These are phyloP conservation scores for Turnera subulata DNA, from an alignment of 345 rosid genomes.

Conservation along the genomic window DNA sequence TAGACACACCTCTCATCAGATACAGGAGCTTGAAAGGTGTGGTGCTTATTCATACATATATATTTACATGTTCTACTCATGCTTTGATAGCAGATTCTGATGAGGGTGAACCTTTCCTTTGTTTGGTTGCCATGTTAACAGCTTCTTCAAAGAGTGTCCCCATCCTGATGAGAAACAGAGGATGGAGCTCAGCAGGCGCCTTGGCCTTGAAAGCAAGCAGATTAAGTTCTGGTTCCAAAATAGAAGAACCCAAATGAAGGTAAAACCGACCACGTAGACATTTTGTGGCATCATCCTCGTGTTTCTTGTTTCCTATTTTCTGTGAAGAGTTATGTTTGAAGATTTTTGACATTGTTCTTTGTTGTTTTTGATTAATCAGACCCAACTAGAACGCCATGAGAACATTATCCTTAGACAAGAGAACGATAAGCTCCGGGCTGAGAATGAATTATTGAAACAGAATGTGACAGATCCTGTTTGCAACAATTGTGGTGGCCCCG, in stretches of 20 bases:
- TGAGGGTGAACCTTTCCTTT: neutral
- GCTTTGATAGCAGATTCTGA: no score
- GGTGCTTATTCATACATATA: neutral
- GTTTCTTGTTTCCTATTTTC: neutral
- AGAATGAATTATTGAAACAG: slow-evolving; percentile 48
- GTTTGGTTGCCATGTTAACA: slow-evolving; percentile 16
- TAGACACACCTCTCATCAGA: slow-evolving; percentile 68
- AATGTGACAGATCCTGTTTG: slow-evolving; percentile 48
- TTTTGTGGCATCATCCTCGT: neutral
- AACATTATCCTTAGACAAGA: slow-evolving; percentile 56
- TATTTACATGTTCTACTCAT: no score
- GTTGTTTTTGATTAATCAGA: slow-evolving; percentile 35
- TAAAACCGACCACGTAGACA: slow-evolving; percentile 8
- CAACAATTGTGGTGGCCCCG: slow-evolving; percentile 61
- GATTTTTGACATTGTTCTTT: neutral
- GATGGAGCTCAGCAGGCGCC: slow-evolving; percentile 45
- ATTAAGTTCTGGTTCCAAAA: slow-evolving; percentile 87
- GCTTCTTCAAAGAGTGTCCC: slow-evolving; percentile 63
- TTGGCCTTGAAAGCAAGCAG: slow-evolving; percentile 51
- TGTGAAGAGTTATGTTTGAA: neutral
- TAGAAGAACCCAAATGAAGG: slow-evolving; percentile 78
- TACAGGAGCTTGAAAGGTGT: slow-evolving; percentile 77
- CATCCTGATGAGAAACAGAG: slow-evolving; percentile 76
- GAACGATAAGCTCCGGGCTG: slow-evolving; percentile 59
- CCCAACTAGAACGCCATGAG: slow-evolving; percentile 72